Evolutionary conservation across 331 rosid species (phyloP).

Genomic region (Stylosanthes scabra): DNA sequence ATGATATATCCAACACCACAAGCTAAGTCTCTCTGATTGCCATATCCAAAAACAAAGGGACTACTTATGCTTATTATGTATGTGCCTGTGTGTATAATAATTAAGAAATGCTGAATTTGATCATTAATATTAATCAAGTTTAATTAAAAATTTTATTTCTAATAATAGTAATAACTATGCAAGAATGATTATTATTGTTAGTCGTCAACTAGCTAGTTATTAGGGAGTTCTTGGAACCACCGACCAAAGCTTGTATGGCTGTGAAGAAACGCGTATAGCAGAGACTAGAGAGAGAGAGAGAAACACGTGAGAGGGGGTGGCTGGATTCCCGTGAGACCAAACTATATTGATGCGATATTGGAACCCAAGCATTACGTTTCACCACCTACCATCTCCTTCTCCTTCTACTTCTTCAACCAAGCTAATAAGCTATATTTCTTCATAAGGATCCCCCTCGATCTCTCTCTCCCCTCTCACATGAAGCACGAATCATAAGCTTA

Average conservation of each 20-base stretch:
- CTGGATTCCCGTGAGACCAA: slow-evolving; percentile 68
- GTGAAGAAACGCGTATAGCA: slow-evolving; percentile 52
- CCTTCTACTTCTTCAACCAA: slow-evolving; percentile 1
- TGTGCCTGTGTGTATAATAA: no score
- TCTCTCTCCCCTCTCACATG: no score
- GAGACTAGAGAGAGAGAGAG: slow-evolving; percentile 34
- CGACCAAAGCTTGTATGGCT: slow-evolving; percentile 51
- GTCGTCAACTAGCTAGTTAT: neutral
- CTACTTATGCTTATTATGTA: neutral
- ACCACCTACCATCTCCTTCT: slow-evolving; percentile 33
- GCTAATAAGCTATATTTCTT: no score
- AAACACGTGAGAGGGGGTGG: slow-evolving; percentile 66
- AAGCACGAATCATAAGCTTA: no score
- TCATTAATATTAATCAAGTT: neutral
- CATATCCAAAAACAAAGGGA: neutral
- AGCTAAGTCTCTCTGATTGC: no score
- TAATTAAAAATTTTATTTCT: neutral
- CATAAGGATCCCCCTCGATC: no score
- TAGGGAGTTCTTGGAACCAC: slow-evolving; percentile 36
- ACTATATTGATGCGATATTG: slow-evolving; percentile 25
- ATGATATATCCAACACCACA: slow-evolving; percentile 21
- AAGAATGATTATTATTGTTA: no score
- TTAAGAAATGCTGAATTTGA: no score
- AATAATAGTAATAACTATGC: neutral
- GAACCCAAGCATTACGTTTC: slow-evolving; percentile 40